Evolutionary conservation across 2,329 filamentous ascomycete genomes (phyloP), one percentile per base, ranked within the genome.

Genomic region (Aspergillus sp.): DNA sequence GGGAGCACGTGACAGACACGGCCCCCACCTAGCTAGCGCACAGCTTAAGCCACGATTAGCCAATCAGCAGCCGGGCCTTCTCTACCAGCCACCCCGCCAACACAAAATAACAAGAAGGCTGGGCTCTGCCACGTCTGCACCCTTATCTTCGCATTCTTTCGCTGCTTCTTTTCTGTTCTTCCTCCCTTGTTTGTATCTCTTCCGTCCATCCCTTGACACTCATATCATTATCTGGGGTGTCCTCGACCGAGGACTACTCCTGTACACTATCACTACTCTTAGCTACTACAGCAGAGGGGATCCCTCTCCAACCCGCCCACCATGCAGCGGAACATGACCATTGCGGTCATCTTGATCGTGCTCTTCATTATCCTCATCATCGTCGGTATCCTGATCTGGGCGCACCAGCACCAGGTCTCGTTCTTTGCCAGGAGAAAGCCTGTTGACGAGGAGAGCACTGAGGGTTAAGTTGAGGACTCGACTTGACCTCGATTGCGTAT

Each of bases 271-370:
- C 33, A 37, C 14, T 6, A 37, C 15, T 37, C 35, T 37, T n/a
- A 37, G 12, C 35, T 37, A 35, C 6, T 35, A 15, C 35, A 37
- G 6, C 35, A 37, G 35, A 37, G 35, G 35, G 6, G 35, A n/a
- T 14, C 21, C 52, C 23, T 21, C 23, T 53, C n/a, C n/a, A 21
- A 47, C 23, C 23, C 46, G n/a, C 37, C 47, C 60, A 73, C 64
- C 52, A 79, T 78, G 72, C 19, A 66, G 79, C 61, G 69, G 71
- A 81, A 81, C 68, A 72, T 79, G 64, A 71, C 77, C 63, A 78
- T 81, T 60, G 79, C 79, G 14, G 74, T 81, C 57, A 81, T 81
- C 65, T 74, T 81, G 62, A 79, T 81, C 63, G 60, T 79, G 45
- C 71, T 81, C 55, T 81, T 81, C 65, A 59, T 81, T 51, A 58